Conservation (phyloP, 179 eudicot species). For the Silene vulgaris region DNA sequence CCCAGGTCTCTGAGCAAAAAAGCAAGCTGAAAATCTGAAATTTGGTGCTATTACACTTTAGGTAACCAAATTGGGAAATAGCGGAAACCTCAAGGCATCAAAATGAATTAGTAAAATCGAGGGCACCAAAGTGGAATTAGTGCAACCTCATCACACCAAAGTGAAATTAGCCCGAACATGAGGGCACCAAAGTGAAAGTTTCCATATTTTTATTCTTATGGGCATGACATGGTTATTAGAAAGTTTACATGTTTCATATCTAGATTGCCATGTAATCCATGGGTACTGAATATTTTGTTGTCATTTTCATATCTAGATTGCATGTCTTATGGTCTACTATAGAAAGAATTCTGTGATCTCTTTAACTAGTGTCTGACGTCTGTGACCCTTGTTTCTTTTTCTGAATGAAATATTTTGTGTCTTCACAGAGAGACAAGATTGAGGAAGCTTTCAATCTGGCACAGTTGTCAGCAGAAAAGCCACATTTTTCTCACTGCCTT, state of each 20-base stretch:
- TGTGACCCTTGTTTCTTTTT: neutral
- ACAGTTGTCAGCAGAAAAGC: constrained; percentile 79
- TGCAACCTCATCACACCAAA: neutral
- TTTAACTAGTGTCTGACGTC: constrained; percentile 3
- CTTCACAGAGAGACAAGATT: constrained; percentile 72
- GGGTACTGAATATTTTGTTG: neutral
- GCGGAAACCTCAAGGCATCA: neutral
- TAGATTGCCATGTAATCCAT: neutral
- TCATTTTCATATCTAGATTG: neutral
- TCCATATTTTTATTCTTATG: neutral
- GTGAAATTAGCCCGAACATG: neutral
- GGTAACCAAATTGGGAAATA: neutral
- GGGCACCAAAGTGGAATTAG: neutral
- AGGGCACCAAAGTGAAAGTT: neutral
- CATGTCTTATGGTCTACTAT: neutral
- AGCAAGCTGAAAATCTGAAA: too few species aligned
- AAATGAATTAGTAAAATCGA: neutral
- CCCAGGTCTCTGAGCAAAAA: too few species aligned
- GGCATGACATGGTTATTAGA: neutral
- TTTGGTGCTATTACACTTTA: neutral
- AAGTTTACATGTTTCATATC: neutral
- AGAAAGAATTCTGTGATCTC: neutral
- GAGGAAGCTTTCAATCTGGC: constrained; percentile 92
- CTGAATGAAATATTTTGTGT: constrained; percentile 14
- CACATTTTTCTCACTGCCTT: constrained; percentile 93